Conservation (phyloP, 768 basidiomycete species). For the Amylocystis lapponica region DNA sequence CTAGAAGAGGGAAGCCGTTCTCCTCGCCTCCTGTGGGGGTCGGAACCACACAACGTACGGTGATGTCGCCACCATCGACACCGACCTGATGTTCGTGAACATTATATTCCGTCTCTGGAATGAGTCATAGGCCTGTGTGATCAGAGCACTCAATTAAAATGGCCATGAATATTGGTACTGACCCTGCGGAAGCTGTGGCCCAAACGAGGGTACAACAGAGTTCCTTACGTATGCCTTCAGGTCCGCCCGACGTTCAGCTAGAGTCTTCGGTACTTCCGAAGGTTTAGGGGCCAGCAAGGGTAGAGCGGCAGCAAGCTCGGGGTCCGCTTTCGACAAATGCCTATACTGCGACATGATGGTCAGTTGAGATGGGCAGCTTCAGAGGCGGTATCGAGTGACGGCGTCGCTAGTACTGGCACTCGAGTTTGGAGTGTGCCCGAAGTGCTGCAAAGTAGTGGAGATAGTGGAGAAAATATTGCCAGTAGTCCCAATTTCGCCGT, state of each 20-base stretch:
- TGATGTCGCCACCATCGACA: constrained; percentile 4
- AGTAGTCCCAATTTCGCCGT: too few relatives aligned
- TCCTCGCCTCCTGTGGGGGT: neutral
- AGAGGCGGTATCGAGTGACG: too few relatives aligned
- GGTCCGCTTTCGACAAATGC: neutral
- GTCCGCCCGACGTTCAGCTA: neutral
- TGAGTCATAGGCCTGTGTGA: too few relatives aligned
- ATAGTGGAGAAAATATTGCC: too few relatives aligned
- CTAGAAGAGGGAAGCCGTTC: constrained; percentile 6
- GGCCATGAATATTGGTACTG: neutral
- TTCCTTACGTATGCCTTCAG: neutral
- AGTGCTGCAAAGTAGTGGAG: too few relatives aligned
- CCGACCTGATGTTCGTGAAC: constrained; percentile 1
- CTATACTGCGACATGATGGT: neutral
- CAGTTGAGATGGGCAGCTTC: too few relatives aligned
- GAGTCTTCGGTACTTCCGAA: neutral
- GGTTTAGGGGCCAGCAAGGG: neutral
- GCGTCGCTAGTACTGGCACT: too few relatives aligned
- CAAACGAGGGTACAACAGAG: neutral
- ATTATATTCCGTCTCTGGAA: constrained; percentile 1
- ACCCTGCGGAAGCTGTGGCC: neutral
- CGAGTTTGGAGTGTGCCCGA: too few relatives aligned
- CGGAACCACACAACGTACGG: constrained; percentile 1
- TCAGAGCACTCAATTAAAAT: neutral
- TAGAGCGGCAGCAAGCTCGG: neutral